Evolutionary conservation across 2,329 filamentous ascomycete species (phyloP).

Genomic region (Beauveria rudraprayagi): DNA sequence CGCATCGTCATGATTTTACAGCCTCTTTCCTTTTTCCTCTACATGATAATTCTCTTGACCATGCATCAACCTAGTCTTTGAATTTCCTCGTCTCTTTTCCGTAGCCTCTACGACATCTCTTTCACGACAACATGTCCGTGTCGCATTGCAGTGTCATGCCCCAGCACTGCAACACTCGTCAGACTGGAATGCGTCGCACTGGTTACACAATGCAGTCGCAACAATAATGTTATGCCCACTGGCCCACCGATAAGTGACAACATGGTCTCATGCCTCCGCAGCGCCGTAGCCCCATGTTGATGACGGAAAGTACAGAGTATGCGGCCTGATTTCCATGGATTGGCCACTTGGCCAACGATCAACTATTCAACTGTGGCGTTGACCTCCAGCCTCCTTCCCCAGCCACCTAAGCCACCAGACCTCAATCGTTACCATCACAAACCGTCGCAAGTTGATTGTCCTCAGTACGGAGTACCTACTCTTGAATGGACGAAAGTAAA

Average conservation of each 20-base stretch:
- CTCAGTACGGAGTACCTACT: not conserved
- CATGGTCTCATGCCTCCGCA: not conserved
- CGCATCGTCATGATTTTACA: not conserved
- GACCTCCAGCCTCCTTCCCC: not conserved
- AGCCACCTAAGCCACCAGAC: conserved; percentile 1
- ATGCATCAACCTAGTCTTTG: not conserved
- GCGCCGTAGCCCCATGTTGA: not conserved
- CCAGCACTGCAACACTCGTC: conserved; percentile 2
- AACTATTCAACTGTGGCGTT: not conserved
- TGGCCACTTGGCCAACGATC: not conserved
- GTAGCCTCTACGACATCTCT: not conserved
- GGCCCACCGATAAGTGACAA: not conserved
- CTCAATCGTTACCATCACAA: not conserved
- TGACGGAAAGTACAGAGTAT: not conserved
- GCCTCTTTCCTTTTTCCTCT: not conserved
- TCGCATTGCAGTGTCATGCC: conserved; percentile 8
- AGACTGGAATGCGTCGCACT: conserved; percentile 9
- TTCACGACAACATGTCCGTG: not conserved
- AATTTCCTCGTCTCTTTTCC: not conserved
- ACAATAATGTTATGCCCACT: not conserved
- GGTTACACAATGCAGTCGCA: conserved; percentile 1
- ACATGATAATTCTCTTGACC: not conserved
- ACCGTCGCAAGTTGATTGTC: not conserved
- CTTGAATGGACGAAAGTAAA: not conserved
- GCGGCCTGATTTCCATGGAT: not conserved